A percentile compares a stretch with the other conserved stretches of the same genome.
These are phyloP conservation scores for Citrus glauca DNA, from an alignment of 345 rosid genomes.

Conservation along the genomic window DNA sequence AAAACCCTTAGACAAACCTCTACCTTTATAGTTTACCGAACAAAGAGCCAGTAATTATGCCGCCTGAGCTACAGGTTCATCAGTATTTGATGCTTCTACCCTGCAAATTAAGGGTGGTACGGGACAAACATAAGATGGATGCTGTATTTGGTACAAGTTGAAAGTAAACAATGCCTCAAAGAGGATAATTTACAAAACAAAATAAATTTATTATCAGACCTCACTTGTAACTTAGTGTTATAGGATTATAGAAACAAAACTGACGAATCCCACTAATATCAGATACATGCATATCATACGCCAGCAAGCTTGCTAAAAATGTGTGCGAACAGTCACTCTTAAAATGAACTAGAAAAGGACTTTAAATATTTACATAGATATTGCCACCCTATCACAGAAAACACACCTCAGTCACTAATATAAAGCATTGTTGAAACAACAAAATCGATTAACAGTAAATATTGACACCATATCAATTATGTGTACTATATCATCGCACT, in stretches of 20 bases:
- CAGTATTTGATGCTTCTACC: slow-evolving; percentile 31
- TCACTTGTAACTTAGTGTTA: background rate
- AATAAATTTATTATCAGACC: background rate
- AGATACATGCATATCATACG: background rate
- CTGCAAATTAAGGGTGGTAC: slow-evolving; percentile 28
- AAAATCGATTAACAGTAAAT: background rate
- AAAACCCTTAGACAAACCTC: background rate
- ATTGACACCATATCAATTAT: background rate
- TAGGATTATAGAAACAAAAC: background rate
- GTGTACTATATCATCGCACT: background rate
- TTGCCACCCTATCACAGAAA: background rate
- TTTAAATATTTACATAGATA: background rate
- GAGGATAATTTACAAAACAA: no score
- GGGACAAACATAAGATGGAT: background rate
- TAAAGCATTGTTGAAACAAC: background rate
- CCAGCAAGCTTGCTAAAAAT: background rate
- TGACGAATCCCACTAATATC: background rate
- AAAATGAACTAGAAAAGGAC: background rate
- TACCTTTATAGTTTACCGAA: background rate
- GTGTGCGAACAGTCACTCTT: no score
- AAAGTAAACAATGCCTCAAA: background rate
- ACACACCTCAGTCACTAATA: background rate
- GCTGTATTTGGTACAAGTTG: background rate
- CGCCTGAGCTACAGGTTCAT: slow-evolving; percentile 56
- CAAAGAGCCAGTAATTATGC: slow-evolving; percentile 22